These are phyloP conservation scores for Gastroboletus turbinatus DNA, from an alignment of 1,284 basidiomycete species.

Conservation along the genomic window DNA sequence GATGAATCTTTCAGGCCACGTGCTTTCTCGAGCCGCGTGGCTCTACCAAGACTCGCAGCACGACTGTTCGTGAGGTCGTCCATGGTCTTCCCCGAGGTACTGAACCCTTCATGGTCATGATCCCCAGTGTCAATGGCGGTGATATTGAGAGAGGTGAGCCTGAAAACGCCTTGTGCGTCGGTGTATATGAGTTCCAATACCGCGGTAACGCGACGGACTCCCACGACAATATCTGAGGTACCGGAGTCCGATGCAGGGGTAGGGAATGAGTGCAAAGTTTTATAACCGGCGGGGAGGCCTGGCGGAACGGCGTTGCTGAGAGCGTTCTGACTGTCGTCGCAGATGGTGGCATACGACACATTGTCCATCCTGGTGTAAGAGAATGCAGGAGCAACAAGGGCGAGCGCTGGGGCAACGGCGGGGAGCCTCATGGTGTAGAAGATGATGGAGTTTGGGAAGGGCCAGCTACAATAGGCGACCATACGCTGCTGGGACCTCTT, in stretches of 20 bases:
- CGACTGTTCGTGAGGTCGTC: constrained; percentile 16
- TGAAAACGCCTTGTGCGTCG: constrained; percentile 14
- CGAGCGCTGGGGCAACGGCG: no score
- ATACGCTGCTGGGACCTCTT: no score
- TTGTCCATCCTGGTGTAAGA: constrained; percentile 13
- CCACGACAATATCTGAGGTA: constrained; percentile 34
- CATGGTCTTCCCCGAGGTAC: constrained; percentile 33
- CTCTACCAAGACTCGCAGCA: constrained; percentile 4
- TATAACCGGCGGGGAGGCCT: constrained; percentile 41
- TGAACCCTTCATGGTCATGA: constrained; percentile 36
- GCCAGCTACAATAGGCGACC: no score
- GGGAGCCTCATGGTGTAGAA: no score
- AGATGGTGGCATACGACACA: constrained; percentile 26
- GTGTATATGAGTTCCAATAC: constrained; percentile 36
- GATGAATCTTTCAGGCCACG: constrained; percentile 8
- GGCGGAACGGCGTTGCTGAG: constrained; percentile 37
- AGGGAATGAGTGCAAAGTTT: constrained; percentile 46
- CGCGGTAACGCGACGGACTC: constrained; percentile 25
- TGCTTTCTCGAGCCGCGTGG: neutral
- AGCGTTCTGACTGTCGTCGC: constrained; percentile 37
- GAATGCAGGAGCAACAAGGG: no score
- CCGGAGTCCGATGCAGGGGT: constrained; percentile 52
- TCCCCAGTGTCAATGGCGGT: constrained; percentile 46
- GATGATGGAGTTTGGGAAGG: no score
- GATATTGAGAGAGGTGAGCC: constrained; percentile 18